Evolutionary conservation across 352 stramenopile species (phyloP), one percentile per base, ranked within the genome.

Genomic region (Phytophthora sp.): DNA sequence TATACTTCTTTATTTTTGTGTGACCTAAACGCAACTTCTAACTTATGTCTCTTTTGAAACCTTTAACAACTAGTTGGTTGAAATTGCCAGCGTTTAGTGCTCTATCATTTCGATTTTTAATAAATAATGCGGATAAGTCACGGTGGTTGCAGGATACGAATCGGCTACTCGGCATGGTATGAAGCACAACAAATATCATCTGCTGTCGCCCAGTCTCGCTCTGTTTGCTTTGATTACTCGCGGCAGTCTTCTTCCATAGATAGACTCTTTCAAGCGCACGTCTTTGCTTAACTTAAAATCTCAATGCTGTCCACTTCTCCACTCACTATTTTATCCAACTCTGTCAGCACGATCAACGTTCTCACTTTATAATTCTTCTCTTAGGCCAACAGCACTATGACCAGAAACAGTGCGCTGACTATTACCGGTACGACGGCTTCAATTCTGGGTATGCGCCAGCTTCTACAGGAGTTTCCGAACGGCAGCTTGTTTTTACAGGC

Each of bases 391-490:
- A 7, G 41, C n/a, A 3, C 16, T 27, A 65, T 1, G 35, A 38
- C 26, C 18, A 57, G 18, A 57, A 52, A 46, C 4, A 9, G 47
- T 29, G 46, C 23, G 12, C 36, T 71, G n/a, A 39, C 33, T 18
- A n/a, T 33, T 33, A 20, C 41, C 29, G 41, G 21, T 23, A 45
- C 49, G 16, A 29, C 45, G 15, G 44, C 59, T 30, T 46, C 60
- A 2, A 21, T 39, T 41, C 7, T 30, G 21, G 41, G 35, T 26
- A 49, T 70, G 50, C 36, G 12, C 15, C 30, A 53, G 49, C 72
- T 66, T 27, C 63, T 76, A 12, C 20, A 56, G 26, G 62, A 76
- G 27, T 71, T 83, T 51, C 72, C 75, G 18, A 84, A 84, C 63
- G 75, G 72, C 24, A 65, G 53, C 6, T 64, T 52, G 9, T 77